These are phyloP conservation scores for Fomitopsis schrenkii DNA, from an alignment of 1,284 basidiomycete species.

Conservation along the genomic window DNA sequence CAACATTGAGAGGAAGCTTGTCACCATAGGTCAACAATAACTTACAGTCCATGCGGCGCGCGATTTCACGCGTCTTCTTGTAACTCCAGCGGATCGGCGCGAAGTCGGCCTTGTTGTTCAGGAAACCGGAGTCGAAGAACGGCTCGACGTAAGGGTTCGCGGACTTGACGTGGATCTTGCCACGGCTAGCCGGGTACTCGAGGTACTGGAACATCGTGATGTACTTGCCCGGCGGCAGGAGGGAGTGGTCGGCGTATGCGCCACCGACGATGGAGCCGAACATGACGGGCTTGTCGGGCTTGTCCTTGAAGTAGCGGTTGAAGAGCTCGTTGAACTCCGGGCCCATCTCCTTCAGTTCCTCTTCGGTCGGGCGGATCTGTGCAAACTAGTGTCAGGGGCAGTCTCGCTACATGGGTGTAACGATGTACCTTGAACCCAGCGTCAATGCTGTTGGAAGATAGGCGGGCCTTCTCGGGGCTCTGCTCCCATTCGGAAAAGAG, in stretches of 20 bases:
- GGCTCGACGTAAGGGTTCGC: conserved; percentile 60
- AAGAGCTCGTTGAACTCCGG: conserved; percentile 70
- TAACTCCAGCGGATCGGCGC: conserved; percentile 75
- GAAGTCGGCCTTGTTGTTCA: conserved; percentile 74
- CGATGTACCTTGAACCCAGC: conserved; percentile 61
- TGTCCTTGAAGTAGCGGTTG: conserved; percentile 69
- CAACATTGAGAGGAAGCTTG: too few relatives aligned
- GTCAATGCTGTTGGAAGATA: conserved; percentile 68
- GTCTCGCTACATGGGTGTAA: not conserved
- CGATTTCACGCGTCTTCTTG: conserved; percentile 70
- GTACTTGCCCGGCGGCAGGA: conserved; percentile 68
- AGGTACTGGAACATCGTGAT: conserved; percentile 76
- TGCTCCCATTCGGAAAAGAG: conserved; percentile 67
- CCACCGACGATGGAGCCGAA: conserved; percentile 64
- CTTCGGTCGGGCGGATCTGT: conserved; percentile 62
- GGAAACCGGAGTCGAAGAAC: conserved; percentile 67
- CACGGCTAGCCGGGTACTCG: conserved; percentile 65
- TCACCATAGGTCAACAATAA: not conserved
- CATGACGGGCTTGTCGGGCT: conserved; percentile 75
- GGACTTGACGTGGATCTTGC: conserved; percentile 65
- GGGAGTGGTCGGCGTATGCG: conserved; percentile 66
- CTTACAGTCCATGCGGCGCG: conserved; percentile 66
- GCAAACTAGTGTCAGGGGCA: not conserved
- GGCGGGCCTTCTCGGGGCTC: conserved; percentile 63
- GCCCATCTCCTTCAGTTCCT: conserved; percentile 70